A percentile compares a stretch with the other conserved stretches of the same genome.
Conservation (phyloP, 2,329 filamentous ascomycete species). For the Cercospora sp. region DNA sequence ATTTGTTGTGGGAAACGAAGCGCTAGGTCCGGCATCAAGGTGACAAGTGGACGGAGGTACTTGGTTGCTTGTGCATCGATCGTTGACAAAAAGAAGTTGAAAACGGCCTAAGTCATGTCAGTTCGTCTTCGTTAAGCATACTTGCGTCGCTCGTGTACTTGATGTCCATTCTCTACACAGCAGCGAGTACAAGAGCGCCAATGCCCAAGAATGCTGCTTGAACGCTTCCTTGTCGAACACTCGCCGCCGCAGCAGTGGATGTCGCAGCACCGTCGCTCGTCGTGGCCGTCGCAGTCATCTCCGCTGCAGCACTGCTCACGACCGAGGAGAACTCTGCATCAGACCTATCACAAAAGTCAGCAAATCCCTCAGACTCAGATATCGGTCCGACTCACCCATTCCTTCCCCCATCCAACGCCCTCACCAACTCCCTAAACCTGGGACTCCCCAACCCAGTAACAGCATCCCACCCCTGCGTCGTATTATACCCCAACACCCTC, state of each 20-base stretch:
- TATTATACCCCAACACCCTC: conserved; percentile 21
- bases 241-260: not conserved
- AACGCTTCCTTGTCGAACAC: not conserved
- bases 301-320: conserved; percentile 5
- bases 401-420: conserved; percentile 15
- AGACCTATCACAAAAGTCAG: not conserved
- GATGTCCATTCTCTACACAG: not conserved
- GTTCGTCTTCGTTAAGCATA: not conserved
- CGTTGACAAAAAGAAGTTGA: too few species aligned
- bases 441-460: conserved; percentile 28
- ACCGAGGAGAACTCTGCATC: not conserved
- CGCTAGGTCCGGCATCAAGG: too few species aligned
- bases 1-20: too few species aligned
- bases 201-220: not conserved
- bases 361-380: too few species aligned
- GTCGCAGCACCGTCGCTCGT: not conserved
- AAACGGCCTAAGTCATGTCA: not conserved
- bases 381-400: not conserved
- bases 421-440: conserved; percentile 16
- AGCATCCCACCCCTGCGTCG: conserved; percentile 25
- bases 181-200: not conserved
- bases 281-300: not conserved
- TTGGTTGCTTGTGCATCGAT: too few species aligned
- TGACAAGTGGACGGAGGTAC: too few species aligned
- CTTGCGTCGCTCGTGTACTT: not conserved